These are phyloP conservation scores for Alternaria alternata DNA, from an alignment of 2,329 filamentous ascomycete species.

Conservation along the genomic window DNA sequence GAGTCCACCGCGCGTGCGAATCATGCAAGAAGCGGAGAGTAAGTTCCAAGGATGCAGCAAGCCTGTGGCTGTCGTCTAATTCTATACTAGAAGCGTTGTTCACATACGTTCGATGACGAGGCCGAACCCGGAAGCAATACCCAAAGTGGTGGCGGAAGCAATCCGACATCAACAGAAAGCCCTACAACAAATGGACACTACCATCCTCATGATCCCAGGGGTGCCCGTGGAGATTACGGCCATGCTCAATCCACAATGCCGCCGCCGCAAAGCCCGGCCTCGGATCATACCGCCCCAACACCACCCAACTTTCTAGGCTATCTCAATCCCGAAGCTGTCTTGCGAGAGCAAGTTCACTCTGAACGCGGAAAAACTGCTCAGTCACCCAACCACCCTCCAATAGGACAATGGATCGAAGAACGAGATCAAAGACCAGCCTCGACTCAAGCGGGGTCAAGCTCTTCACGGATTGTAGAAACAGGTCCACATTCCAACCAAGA, in stretches of 20 bases:
- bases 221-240: conserved; percentile 37
- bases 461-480: conserved; percentile 39
- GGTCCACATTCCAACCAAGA: conserved; percentile 43
- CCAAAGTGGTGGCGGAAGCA: conserved; percentile 47
- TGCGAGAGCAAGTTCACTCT: conserved; percentile 53
- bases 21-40: conserved; percentile 56
- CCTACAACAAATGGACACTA: conserved; percentile 31
- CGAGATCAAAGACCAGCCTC: conserved; percentile 34
- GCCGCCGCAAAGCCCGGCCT: conserved; percentile 43
- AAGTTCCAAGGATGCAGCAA: conserved; percentile 22
- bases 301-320: conserved; percentile 57
- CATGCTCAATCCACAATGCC: conserved; percentile 41
- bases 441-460: conserved; percentile 33
- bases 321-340: conserved; percentile 57
- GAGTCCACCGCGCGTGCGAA: conserved; percentile 55
- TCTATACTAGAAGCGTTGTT: conserved; percentile 51
- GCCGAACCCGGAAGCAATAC: conserved; percentile 47
- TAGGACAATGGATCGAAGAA: conserved; percentile 50
- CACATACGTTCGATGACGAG: conserved; percentile 53
- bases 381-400: conserved; percentile 40
- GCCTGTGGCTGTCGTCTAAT: conserved; percentile 28
- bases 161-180: conserved; percentile 42
- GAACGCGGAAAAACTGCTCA: conserved; percentile 42
- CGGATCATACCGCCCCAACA: conserved; percentile 42
- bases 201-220: conserved; percentile 38